Evolutionary conservation across 306 rosid species (phyloP), one percentile per base, ranked within the genome.

Genomic region (Cicer pinnatifidum): DNA sequence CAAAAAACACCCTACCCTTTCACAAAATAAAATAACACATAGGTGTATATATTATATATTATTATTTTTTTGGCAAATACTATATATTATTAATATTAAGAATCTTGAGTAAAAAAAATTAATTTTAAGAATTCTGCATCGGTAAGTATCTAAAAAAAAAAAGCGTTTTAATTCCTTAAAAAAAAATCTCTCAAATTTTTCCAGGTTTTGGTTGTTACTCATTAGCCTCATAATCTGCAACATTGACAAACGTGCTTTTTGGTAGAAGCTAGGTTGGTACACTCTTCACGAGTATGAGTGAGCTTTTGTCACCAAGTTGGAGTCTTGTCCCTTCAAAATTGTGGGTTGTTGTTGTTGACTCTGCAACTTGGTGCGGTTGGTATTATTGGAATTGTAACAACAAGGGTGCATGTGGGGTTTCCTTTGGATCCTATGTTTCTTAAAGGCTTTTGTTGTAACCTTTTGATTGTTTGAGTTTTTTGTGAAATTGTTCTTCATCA

Each of bases 331-430:
- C 61, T 88, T 85, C 86, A 78, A 85, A 89, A 82, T 89, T 45
- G 78, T 60, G 53, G 82, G 86, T 61, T 61, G 82, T 69, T 61
- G 82, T 69, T 73, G 51, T 72, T 64, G 57, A 50, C 52, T 75
- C 58, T 28, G 60, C 59, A 57, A 76, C 73, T 82, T 73, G 71
- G 75, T 23, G 83, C 7, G 60, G 64, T 79, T 74, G 84, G 73
- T 70, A 28, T 77, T 70, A 28, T 77, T 69, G 84, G 81, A 73
- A 20, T 76, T 82, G 73, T 71, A 84, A 73, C 53, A 83, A 64
- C 58, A 83, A 60, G 75, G 69, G 91, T 86, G 89, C 88, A 88
- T 89, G 92, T 82, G 86, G 96, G 93, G 86, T 82, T 88, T 82
- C 85, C 50, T 82, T 83, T 81, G 75, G 85, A 80, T 85, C 86